Conservation (phyloP, 2,329 filamentous ascomycete species). For the Calonectria crousiana region DNA sequence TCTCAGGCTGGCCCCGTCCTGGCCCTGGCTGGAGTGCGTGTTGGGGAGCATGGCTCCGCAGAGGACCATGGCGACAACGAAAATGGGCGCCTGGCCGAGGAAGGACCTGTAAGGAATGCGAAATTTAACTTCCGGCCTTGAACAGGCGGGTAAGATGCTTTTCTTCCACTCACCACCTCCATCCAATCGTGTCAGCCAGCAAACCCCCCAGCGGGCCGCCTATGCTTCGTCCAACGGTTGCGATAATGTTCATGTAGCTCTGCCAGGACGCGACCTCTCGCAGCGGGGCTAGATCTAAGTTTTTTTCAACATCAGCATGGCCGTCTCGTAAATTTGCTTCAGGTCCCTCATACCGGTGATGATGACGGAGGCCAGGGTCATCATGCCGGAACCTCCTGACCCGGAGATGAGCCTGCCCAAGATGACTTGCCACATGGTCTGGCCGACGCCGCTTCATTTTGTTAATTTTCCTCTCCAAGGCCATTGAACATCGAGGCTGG, state of each 20-base stretch:
- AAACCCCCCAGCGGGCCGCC: slow-evolving; percentile 69
- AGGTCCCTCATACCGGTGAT: slow-evolving; percentile 57
- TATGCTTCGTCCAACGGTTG: slow-evolving; percentile 63
- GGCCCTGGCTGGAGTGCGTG: slow-evolving; percentile 17
- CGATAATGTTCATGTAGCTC: slow-evolving; percentile 64
- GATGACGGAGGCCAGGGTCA: slow-evolving; percentile 62
- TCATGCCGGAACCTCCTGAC: slow-evolving; percentile 64
- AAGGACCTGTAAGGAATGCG: slow-evolving; percentile 59
- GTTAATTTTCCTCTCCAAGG: not conserved
- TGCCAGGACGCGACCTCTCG: slow-evolving; percentile 67
- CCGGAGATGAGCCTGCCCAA: slow-evolving; percentile 65
- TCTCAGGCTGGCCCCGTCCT: slow-evolving; percentile 19
- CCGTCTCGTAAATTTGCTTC: not conserved
- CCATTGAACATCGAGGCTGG: accelerated
- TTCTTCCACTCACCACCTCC: slow-evolving; percentile 61
- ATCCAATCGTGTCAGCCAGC: slow-evolving; percentile 72
- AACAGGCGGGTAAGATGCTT: not conserved
- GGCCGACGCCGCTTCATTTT: slow-evolving; percentile 51
- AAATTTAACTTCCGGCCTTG: not conserved
- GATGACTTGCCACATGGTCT: slow-evolving; percentile 62
- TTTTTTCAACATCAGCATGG: slow-evolving; percentile 1
- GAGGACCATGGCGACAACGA: slow-evolving; percentile 61
- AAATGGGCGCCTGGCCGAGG: slow-evolving; percentile 69
- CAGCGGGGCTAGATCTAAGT: slow-evolving; percentile 61
- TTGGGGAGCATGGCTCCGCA: slow-evolving; percentile 63